Base-by-base conservation (phyloP, 176 grass and related monocot genomes). In the Ensete ventricosum region DNA sequence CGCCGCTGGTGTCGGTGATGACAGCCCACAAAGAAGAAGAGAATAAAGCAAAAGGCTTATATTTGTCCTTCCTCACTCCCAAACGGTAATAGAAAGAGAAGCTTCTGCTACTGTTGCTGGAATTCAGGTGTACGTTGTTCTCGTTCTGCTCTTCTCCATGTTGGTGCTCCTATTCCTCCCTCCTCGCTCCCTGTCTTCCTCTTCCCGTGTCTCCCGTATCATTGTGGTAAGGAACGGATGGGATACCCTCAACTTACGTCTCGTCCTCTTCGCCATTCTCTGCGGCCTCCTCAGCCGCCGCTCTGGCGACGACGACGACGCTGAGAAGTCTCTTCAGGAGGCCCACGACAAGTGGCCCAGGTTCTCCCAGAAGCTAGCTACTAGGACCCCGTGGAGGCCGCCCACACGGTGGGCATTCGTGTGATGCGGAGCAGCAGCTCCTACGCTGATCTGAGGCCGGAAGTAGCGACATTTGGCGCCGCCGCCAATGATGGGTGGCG, bases 261-360 rank as follows among this genome's bases (percentile, higher is more conserved):
- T 99, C 51, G 95, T 99, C 34, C 73, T 85, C 55, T 89, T 94
- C 64, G 95, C 95, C 24, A 94, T 99, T 72, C 83, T 94, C n/a
- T 89, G 95, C 70, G 95, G 95, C 14, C 77, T 99, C 10, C 95
- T 99, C 11, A 74, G 88, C 59, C 88, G 90, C 71, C 70, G 71
- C 21, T 25, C 55, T 23, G 62, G 76, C 50, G 77, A 60, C 0
- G 72, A 80, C 7, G 82, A 77, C n/a, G 87, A 52, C 1, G 71
- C 54, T 21, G 26, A 52, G 71, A 19, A 25, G n/a, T 21, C 71
- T 9, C 66, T 27, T 14, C 66, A 22, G 29, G 27, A 2, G 7
- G 66, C 13, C 29, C 13, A 34, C 23, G 66, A 49, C 13, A 27
- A 69, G 8, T 69, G 66, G 66, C 66, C 11, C 9, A 9, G 62